Evolutionary conservation across 2,329 filamentous ascomycete species (phyloP).

Genomic region (Aspergillus arachidicola): DNA sequence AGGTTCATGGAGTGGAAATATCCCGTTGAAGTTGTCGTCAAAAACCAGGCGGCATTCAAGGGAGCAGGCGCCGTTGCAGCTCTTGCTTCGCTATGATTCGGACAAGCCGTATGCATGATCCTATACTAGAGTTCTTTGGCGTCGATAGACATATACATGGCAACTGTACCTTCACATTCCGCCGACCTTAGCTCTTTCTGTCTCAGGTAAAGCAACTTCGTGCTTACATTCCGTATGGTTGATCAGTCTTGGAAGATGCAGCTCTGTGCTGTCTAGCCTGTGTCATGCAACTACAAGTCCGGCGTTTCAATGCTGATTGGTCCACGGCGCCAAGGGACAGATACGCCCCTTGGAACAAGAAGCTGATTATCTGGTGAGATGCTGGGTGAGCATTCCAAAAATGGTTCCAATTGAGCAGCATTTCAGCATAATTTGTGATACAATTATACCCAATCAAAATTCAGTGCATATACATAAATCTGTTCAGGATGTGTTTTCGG

Average conservation of each 20-base stretch:
- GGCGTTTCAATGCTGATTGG: neutral
- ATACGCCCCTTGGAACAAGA: neutral
- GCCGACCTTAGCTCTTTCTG: neutral
- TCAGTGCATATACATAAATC: neutral
- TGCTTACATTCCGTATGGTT: neutral
- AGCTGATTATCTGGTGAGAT: neutral
- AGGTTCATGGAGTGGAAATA: slow-evolving; percentile 96
- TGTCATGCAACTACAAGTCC: neutral
- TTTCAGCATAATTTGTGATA: neutral
- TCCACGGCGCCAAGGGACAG: neutral
- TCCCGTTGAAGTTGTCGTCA: slow-evolving; percentile 69
- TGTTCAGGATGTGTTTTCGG: neutral
- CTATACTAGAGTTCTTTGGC: neutral
- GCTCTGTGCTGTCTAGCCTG: neutral
- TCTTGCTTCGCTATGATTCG: slow-evolving; percentile 39
- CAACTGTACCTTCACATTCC: neutral
- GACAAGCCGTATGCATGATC: neutral
- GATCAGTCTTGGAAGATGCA: neutral
- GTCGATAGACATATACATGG: neutral
- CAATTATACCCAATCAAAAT: slow-evolving; percentile 22
- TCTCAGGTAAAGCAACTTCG: neutral
- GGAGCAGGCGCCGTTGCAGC: slow-evolving; percentile 66
- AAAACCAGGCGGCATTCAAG: slow-evolving; percentile 65
- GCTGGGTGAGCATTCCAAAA: neutral
- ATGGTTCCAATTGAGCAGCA: neutral